Percentiles rank a stretch among this genome's conserved stretches.
Evolutionary conservation across 192 early-diverging fungal genomes (phyloP).

Genomic region (Rhizophlyctis rosea): DNA sequence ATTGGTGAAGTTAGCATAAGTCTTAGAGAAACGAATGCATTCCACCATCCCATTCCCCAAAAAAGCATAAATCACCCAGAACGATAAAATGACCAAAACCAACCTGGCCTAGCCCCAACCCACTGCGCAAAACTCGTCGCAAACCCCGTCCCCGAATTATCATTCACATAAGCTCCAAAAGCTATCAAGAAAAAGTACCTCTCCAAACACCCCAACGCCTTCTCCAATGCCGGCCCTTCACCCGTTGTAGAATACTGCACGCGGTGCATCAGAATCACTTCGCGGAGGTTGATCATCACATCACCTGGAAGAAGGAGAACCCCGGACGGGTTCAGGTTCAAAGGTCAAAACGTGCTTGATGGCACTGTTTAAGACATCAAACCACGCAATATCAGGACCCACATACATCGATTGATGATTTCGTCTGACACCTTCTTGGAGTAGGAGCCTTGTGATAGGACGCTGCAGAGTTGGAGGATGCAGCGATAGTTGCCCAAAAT

Average conservation of each 20-base stretch:
- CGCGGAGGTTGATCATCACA: slow-evolving; percentile 55
- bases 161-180: slow-evolving; percentile 52
- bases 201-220: slow-evolving; percentile 51
- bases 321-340: slow-evolving; percentile 1
- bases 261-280: slow-evolving; percentile 57
- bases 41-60: slow-evolving; percentile 17
- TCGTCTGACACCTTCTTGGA: slow-evolving; percentile 52
- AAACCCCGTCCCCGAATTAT: slow-evolving; percentile 21
- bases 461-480: slow-evolving; percentile 39
- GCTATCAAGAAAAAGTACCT: slow-evolving; percentile 59
- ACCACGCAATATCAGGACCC: slow-evolving; percentile 6
- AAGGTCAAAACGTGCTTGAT: too few relatives aligned
- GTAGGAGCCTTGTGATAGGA: slow-evolving; percentile 43
- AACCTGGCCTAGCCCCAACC: slow-evolving; percentile 35
- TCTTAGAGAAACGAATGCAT: too few relatives aligned
- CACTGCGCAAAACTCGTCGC: slow-evolving; percentile 17
- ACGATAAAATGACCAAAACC: not conserved
- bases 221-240: slow-evolving; percentile 29
- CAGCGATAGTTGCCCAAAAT: slow-evolving; percentile 56
- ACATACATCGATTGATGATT: slow-evolving; percentile 47
- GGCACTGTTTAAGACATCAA: too few relatives aligned
- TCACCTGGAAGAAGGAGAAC: slow-evolving; percentile 30
- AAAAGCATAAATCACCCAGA: not conserved
- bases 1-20: too few relatives aligned
- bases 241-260: slow-evolving; percentile 47